These are phyloP conservation scores for Polygonum aviculare DNA, from an alignment of 148 eudicot genomes.

Conservation along the genomic window DNA sequence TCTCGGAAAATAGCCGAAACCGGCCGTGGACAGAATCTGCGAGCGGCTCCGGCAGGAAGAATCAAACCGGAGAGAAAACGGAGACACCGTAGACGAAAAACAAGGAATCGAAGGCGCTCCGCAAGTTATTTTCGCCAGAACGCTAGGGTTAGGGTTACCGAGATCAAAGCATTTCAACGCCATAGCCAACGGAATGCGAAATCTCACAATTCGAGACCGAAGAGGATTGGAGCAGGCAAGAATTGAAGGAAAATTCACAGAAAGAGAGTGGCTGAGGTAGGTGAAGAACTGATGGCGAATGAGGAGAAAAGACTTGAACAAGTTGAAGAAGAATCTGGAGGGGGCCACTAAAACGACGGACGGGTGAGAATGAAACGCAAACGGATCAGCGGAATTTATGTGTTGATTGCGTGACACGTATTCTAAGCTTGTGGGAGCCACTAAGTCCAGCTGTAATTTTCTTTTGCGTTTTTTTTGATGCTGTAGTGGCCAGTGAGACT, in stretches of 20 bases:
- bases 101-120: slow-evolving; percentile 22
- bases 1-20: slow-evolving; percentile 5
- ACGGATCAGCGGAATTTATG: neutral
- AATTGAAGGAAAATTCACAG: neutral
- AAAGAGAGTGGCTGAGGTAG: neutral
- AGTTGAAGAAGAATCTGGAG: neutral
- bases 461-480: neutral
- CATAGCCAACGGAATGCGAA: neutral
- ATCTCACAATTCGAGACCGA: neutral
- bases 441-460: neutral
- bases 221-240: neutral
- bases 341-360: neutral
- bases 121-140: slow-evolving; percentile 5
- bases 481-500: neutral
- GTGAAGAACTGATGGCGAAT: neutral
- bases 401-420: neutral
- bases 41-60: slow-evolving; percentile 12
- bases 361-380: neutral
- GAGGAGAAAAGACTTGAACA: neutral
- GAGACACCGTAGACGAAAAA: slow-evolving; percentile 4
- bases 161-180: slow-evolving; percentile 15
- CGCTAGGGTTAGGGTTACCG: slow-evolving; percentile 35
- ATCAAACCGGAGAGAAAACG: slow-evolving; percentile 5
- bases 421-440: neutral
- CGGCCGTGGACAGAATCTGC: slow-evolving; percentile 3